Conservation (phyloP, 129 eudicot genomes). For the Arctium minus region DNA sequence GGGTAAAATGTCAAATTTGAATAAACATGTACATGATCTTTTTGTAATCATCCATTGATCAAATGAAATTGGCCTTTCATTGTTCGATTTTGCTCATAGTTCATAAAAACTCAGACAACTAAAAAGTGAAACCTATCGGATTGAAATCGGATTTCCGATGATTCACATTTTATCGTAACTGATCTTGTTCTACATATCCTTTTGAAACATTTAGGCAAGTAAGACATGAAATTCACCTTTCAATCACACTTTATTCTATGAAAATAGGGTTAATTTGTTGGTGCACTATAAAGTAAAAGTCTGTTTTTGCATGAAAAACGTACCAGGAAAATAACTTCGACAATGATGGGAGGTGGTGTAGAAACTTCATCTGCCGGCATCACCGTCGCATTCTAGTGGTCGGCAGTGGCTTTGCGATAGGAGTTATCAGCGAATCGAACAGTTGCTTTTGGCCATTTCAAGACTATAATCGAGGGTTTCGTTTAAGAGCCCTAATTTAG, state of each 20-base stretch:
- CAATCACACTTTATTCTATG: neutral
- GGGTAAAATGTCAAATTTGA: constrained; percentile 12
- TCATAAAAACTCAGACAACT: neutral
- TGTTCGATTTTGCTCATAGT: neutral
- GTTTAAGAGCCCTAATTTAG: too few species aligned
- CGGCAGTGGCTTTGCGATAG: neutral
- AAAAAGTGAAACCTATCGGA: neutral
- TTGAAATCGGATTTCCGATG: neutral
- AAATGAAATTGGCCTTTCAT: constrained; percentile 11
- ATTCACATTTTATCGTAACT: neutral
- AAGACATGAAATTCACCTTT: neutral
- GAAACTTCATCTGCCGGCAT: neutral
- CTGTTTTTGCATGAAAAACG: neutral
- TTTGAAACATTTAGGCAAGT: neutral
- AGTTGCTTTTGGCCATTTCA: neutral
- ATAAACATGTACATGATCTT: constrained; percentile 3
- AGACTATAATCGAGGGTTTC: neutral
- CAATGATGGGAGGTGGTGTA: neutral
- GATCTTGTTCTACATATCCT: neutral
- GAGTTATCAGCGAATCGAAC: neutral
- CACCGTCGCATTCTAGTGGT: neutral
- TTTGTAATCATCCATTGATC: constrained; percentile 17
- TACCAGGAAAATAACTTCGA: constrained; percentile 1
- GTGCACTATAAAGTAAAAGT: neutral
- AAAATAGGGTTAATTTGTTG: neutral